Evolutionary conservation across 768 basidiomycete genomes (phyloP), one percentile per base, ranked within the genome.

Genomic region (Gymnopilus junonius): DNA sequence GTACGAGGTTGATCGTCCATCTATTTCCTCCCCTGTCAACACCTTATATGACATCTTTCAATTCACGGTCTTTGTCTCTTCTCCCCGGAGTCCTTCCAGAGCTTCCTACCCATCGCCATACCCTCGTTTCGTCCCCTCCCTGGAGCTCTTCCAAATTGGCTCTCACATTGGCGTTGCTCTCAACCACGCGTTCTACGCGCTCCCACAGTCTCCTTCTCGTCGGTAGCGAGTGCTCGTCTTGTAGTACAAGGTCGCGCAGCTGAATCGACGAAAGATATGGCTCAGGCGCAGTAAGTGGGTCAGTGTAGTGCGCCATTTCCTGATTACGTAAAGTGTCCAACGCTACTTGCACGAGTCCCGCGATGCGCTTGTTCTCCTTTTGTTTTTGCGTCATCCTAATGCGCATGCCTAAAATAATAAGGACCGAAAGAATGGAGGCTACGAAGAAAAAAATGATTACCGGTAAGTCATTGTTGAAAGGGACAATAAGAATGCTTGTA

Each of bases 91-190:
- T 72, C 63, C 71, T 71, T 61, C 77, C 75, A 60, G 76, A 74
- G 64, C 74, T 80, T 67, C 94, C 94, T 31, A 94, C 86, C 95
- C 95, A 97, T 61, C 90, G 80, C 95, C 95, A 97, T 59, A 94
- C 94, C 66, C 93, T 86, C 76, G 89, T 83, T 77, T 94, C 93
- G 75, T 96, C 94, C 11, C 95, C 94, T 67, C 90, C 90, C 63
- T 82, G 82, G 50, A 92, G 85, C 74, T 97, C 95, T 75, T 92
- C 92, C 56, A 94, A 78, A 73, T 91, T 92, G 31, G 87, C 88
- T 64, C 93, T 85, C 43, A 97, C 92, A 75, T 97, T 97, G 31
- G 93, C 86, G 78, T 97, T 97, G 58, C 88, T 86, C 76, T 96
- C 95, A 3, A 97, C 94, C 54, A 95, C 79, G 57, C 83, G 85